Percentiles rank a stretch among this genome's conserved stretches.
Evolutionary conservation across 1,284 basidiomycete species (phyloP).

Genomic region (Heterobasidion parviporum): DNA sequence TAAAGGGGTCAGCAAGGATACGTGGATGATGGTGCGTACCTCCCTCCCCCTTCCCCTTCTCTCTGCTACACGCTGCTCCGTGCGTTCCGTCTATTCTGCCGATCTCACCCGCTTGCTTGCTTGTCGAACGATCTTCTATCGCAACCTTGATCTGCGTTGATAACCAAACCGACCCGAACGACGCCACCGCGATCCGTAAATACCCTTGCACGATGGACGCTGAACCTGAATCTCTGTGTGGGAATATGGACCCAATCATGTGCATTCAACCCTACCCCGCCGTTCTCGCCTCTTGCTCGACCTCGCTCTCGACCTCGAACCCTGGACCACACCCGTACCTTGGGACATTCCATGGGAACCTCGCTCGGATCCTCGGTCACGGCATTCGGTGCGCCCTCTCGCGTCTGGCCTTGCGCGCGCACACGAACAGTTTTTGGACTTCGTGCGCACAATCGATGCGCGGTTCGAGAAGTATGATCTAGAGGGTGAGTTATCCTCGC

Average conservation of each 20-base stretch:
- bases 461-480: slow-evolving; percentile 79
- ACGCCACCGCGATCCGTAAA: too few species aligned
- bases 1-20: slow-evolving; percentile 90
- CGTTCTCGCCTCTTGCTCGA: neutral
- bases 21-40: slow-evolving; percentile 76
- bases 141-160: neutral
- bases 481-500: slow-evolving; percentile 51
- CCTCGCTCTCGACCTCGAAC: neutral
- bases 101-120: neutral
- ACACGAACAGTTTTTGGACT: slow-evolving; percentile 64
- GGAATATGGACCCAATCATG: too few species aligned
- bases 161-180: neutral
- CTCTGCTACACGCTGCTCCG: slow-evolving; percentile 1
- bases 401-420: neutral
- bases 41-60: neutral
- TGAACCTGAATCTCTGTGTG: too few species aligned
- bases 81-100: neutral
- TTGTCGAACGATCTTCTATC: too few species aligned
- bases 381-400: neutral
- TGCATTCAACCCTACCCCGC: too few species aligned
- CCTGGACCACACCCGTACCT: neutral
- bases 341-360: neutral
- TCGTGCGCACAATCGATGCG: slow-evolving; percentile 75
- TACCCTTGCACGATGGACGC: too few species aligned
- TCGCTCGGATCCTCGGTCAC: neutral